phyloP scores from a whole-genome alignment of 208 protist species.

The Leishmania arabica region DNA sequence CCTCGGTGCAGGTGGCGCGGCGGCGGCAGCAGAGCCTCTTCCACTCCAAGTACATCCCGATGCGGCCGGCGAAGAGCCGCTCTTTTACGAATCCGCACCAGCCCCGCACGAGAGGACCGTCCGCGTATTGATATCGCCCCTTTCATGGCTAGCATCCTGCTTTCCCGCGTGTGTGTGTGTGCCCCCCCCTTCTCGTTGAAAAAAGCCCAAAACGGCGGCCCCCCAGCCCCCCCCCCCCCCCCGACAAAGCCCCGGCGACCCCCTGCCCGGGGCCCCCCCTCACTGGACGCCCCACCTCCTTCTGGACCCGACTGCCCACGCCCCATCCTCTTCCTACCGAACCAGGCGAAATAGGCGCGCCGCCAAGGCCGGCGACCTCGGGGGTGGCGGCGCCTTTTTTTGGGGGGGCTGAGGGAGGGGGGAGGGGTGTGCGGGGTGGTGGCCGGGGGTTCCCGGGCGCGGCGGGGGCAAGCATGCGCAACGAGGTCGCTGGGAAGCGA shows the following conservation, averaged over 20 bases:
- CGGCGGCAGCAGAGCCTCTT: conserved; percentile 66
- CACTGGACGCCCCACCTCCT: too few relatives aligned
- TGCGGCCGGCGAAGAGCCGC: conserved; percentile 59
- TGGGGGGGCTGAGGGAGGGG: too few relatives aligned
- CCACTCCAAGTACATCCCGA: conserved; percentile 78
- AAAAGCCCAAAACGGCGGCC: not conserved
- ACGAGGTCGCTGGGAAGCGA: not conserved
- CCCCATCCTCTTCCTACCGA: rapidly evolving
- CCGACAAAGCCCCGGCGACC: too few relatives aligned
- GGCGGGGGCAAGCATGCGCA: too few relatives aligned
- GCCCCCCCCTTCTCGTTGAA: not conserved
- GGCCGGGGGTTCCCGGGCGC: too few relatives aligned
- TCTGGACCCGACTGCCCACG: too few relatives aligned
- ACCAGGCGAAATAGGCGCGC: too few relatives aligned
- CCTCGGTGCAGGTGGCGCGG: conserved; percentile 69
- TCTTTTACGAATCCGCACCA: conserved; percentile 59
- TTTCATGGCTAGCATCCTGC: not conserved
- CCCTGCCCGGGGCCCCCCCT: too few relatives aligned
- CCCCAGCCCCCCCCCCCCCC: too few relatives aligned
- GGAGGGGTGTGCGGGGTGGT: too few relatives aligned
- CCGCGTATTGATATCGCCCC: conserved; percentile 38
- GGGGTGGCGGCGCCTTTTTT: too few relatives aligned
- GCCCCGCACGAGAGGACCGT: conserved; percentile 35
- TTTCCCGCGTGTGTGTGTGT: not conserved
- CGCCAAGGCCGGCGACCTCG: too few relatives aligned